Percentiles rank a stretch among this genome's conserved stretches.
Conservation (phyloP, 2,329 filamentous ascomycete genomes). For the Zasmidium citrigriseum region DNA sequence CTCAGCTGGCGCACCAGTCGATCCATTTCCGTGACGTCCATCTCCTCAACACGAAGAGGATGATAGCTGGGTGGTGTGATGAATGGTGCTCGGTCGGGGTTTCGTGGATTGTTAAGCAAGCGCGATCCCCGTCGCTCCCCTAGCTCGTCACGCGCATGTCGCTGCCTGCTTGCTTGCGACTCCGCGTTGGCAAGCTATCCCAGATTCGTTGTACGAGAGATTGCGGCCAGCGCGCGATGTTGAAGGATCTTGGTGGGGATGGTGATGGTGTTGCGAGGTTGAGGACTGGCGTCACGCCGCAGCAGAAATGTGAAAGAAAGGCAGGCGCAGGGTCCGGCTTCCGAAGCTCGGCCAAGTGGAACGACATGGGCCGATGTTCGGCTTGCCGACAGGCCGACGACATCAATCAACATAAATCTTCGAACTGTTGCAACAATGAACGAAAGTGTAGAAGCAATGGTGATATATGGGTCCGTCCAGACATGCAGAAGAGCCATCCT, state of each 20-base stretch:
- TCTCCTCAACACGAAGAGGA: neutral
- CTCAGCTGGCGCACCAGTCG: slow-evolving; percentile 42
- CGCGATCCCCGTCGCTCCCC: neutral
- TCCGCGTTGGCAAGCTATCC: neutral
- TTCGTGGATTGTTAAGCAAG: neutral
- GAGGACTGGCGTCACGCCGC: neutral
- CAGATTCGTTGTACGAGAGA: neutral
- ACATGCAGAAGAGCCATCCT: too few relatives aligned
- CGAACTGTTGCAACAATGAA: too few relatives aligned
- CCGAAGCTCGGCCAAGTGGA: too few relatives aligned
- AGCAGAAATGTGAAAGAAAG: neutral
- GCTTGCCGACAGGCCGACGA: neutral
- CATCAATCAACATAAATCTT: too few relatives aligned
- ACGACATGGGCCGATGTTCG: neutral
- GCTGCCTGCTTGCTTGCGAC: neutral
- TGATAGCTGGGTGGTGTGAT: neutral
- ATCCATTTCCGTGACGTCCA: slow-evolving; percentile 20
- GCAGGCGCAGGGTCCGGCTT: neutral
- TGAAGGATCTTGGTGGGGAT: neutral
- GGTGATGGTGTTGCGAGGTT: neutral
- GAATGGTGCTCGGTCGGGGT: neutral
- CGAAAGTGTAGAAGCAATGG: too few relatives aligned
- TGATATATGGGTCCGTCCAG: too few relatives aligned
- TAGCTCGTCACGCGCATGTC: neutral
- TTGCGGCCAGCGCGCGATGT: neutral